Conservation (phyloP, 148 eudicot species). For the Pouteria glomerata region DNA sequence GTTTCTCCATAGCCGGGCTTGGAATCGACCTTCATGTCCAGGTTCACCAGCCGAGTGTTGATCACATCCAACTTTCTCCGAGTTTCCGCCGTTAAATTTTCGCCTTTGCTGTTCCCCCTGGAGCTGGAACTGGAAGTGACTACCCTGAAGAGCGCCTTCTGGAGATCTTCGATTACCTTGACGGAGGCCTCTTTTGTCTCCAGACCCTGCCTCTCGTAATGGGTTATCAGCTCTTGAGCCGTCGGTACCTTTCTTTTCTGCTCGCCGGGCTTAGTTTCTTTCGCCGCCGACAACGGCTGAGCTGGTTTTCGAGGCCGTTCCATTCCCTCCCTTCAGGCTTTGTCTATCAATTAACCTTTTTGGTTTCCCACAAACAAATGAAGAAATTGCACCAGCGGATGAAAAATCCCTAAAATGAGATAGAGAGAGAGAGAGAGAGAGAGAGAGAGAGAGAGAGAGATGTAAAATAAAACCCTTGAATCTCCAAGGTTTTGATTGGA, state of each 20-base stretch:
- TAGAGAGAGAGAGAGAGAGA: too few relatives aligned
- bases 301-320: too few relatives aligned
- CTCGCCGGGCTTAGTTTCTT: not conserved
- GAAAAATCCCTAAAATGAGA: too few relatives aligned
- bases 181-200: slow-evolving; percentile 49
- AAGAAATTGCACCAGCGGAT: too few relatives aligned
- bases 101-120: slow-evolving; percentile 6
- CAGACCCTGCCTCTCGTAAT: slow-evolving; percentile 72
- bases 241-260: slow-evolving; percentile 42
- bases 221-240: slow-evolving; percentile 52
- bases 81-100: slow-evolving; percentile 22
- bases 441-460: too few relatives aligned
- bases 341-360: too few relatives aligned
- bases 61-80: slow-evolving; percentile 50
- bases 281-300: too few relatives aligned
- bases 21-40: slow-evolving; percentile 66
- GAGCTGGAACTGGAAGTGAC: slow-evolving; percentile 12
- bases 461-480: too few relatives aligned
- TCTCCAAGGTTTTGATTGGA: too few relatives aligned
- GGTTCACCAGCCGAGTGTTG: slow-evolving; percentile 39
- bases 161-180: slow-evolving; percentile 76
- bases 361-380: too few relatives aligned
- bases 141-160: slow-evolving; percentile 40
- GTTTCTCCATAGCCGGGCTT: slow-evolving; percentile 55
- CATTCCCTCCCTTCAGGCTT: too few relatives aligned